A percentile compares a stretch with the other conserved stretches of the same genome.
These are phyloP conservation scores for Volvariella surrecta DNA, from an alignment of 1,284 basidiomycete species.

Conservation along the genomic window DNA sequence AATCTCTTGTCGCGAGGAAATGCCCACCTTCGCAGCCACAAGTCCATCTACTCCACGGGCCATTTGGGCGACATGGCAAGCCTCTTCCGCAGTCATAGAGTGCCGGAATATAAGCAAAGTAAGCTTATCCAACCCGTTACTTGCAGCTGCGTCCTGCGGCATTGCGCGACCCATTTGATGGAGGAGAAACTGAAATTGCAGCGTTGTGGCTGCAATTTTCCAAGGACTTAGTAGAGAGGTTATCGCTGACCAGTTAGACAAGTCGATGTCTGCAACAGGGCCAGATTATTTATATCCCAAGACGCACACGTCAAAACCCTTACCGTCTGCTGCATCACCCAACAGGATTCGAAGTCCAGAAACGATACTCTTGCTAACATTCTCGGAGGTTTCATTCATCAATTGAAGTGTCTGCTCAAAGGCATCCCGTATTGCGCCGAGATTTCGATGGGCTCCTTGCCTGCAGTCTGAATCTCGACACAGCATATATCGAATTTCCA, in stretches of 20 bases:
- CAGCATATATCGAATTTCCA: slow-evolving; percentile 43
- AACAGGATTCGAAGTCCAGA: slow-evolving; percentile 55
- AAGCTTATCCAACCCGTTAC: slow-evolving; percentile 51
- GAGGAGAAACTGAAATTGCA: slow-evolving; percentile 67
- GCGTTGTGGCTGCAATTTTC: slow-evolving; percentile 71
- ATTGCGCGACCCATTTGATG: slow-evolving; percentile 62
- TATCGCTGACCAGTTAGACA: slow-evolving; percentile 51
- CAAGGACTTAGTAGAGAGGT: slow-evolving; percentile 67
- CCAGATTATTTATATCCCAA: slow-evolving; percentile 3
- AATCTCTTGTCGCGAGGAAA: background rate
- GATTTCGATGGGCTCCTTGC: slow-evolving; percentile 61
- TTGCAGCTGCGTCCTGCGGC: slow-evolving; percentile 45
- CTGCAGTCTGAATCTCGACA: slow-evolving; percentile 58
- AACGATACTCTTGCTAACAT: slow-evolving; percentile 54
- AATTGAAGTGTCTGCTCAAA: slow-evolving; percentile 55
- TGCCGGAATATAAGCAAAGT: slow-evolving; percentile 60
- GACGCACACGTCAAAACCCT: slow-evolving; percentile 10
- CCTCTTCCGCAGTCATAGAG: slow-evolving; percentile 65
- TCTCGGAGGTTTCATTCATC: slow-evolving; percentile 36
- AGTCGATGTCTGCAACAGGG: slow-evolving; percentile 33
- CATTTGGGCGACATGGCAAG: slow-evolving; percentile 73
- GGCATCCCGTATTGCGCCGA: slow-evolving; percentile 56
- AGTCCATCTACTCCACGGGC: slow-evolving; percentile 54
- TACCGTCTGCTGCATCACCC: slow-evolving; percentile 45
- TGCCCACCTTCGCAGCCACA: slow-evolving; percentile 57